Percentiles rank a stretch among this genome's conserved stretches.
phyloP scores from a whole-genome alignment of 768 basidiomycete genomes.

The Serendipita vermifera region DNA sequence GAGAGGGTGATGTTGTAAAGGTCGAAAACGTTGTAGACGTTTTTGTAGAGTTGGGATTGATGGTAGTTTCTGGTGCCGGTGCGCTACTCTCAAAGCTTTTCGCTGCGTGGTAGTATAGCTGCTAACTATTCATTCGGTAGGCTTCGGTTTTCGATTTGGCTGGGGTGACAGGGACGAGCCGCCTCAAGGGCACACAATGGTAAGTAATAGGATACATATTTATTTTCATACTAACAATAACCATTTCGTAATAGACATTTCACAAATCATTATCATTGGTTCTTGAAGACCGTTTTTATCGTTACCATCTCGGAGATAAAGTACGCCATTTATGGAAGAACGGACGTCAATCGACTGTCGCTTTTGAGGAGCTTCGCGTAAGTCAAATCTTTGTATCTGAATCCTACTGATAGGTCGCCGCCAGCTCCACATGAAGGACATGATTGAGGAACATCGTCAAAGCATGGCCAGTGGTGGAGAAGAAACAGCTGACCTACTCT shows the following conservation, averaged over 20 bases:
- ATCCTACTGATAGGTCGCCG: no score
- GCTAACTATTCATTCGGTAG: neutral
- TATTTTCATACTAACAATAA: neutral
- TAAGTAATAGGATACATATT: neutral
- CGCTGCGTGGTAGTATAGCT: neutral
- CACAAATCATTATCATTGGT: neutral
- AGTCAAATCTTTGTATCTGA: neutral
- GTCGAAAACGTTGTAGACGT: neutral
- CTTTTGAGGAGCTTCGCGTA: neutral
- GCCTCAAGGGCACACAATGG: neutral
- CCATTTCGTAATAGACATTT: neutral
- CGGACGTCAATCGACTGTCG: neutral
- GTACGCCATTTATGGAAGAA: neutral
- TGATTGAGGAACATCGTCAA: neutral
- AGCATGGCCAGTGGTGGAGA: no score
- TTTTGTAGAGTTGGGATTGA: neutral
- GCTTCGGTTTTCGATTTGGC: neutral
- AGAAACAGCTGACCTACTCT: neutral
- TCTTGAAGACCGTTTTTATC: neutral
- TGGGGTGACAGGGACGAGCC: neutral
- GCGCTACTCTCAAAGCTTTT: no score
- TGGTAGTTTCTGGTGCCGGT: constrained; percentile 1
- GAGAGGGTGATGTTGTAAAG: neutral
- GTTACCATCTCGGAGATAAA: neutral
- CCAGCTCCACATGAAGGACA: neutral